phyloP scores from a whole-genome alignment of 257 asterid genomes.

The Rhazya stricta region DNA sequence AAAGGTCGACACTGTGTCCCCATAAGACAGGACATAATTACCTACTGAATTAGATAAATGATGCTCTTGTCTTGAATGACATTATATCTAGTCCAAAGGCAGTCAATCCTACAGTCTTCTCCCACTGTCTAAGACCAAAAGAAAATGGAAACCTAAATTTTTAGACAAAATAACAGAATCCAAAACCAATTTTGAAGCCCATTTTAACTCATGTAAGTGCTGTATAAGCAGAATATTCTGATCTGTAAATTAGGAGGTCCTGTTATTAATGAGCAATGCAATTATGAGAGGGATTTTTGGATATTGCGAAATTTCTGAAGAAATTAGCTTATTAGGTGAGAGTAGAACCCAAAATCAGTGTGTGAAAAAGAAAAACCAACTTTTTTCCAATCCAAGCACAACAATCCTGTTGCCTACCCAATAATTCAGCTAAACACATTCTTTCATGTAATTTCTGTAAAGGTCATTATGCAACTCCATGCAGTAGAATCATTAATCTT shows the following conservation, averaged over 20 bases:
- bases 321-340: slow-evolving; percentile 4
- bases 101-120: not conserved
- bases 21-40: not conserved
- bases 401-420: not conserved
- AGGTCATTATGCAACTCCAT: not conserved
- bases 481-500: not conserved
- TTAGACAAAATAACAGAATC: not conserved
- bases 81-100: not conserved
- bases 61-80: not conserved
- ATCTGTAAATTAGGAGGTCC: not conserved
- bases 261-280: not conserved
- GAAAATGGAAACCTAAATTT: not conserved
- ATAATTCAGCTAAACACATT: not conserved
- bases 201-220: no score
- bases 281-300: not conserved
- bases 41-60: not conserved
- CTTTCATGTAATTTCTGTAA: not conserved
- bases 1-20: not conserved
- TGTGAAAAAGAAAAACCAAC: not conserved
- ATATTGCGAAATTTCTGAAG: not conserved
- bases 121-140: not conserved
- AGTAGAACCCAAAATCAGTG: not conserved
- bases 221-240: not conserved
- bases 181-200: not conserved
- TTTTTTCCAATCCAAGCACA: not conserved